These are phyloP conservation scores for Lachancea sp. DNA, from an alignment of 805 yeast genomes.

Conservation along the genomic window DNA sequence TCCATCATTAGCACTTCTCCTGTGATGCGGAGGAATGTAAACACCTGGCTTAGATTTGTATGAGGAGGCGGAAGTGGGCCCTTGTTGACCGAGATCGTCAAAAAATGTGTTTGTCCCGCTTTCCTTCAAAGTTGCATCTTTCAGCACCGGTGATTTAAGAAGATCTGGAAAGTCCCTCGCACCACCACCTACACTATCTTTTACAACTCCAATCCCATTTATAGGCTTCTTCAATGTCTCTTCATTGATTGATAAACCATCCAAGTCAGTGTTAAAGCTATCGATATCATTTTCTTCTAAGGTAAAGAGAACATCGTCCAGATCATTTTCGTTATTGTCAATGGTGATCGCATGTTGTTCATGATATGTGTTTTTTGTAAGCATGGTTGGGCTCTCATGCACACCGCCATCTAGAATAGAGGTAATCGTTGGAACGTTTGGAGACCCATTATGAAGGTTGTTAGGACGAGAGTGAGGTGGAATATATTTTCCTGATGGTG, in stretches of 20 bases:
- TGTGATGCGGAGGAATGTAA: slow-evolving; percentile 51
- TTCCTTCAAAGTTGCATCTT: slow-evolving; percentile 1
- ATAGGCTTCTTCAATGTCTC: slow-evolving; percentile 9
- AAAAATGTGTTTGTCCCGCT: slow-evolving; percentile 3
- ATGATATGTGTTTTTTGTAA: slow-evolving; percentile 26
- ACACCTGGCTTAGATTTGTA: slow-evolving; percentile 24
- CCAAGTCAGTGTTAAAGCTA: slow-evolving; percentile 26
- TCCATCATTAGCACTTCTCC: slow-evolving; percentile 29
- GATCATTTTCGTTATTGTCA: slow-evolving; percentile 21
- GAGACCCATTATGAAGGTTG: slow-evolving; percentile 13
- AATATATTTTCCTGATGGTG: slow-evolving; percentile 48
- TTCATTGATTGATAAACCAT: slow-evolving; percentile 18
- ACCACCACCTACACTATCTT: not conserved
- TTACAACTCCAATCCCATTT: not conserved
- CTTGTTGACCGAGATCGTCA: slow-evolving; percentile 1
- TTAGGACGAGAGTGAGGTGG: slow-evolving; percentile 59
- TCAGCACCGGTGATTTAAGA: slow-evolving; percentile 24
- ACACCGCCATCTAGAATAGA: slow-evolving; percentile 15
- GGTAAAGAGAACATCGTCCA: slow-evolving; percentile 31
- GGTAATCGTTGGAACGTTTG: slow-evolving; percentile 22
- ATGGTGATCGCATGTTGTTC: slow-evolving; percentile 17
- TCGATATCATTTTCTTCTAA: slow-evolving; percentile 31
- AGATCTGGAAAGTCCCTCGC: slow-evolving; percentile 26
- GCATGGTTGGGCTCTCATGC: slow-evolving; percentile 27
- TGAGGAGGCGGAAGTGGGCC: slow-evolving; percentile 2